Evolutionary conservation across 2,329 filamentous ascomycete genomes (phyloP).

Genomic region (Cytospora mali): DNA sequence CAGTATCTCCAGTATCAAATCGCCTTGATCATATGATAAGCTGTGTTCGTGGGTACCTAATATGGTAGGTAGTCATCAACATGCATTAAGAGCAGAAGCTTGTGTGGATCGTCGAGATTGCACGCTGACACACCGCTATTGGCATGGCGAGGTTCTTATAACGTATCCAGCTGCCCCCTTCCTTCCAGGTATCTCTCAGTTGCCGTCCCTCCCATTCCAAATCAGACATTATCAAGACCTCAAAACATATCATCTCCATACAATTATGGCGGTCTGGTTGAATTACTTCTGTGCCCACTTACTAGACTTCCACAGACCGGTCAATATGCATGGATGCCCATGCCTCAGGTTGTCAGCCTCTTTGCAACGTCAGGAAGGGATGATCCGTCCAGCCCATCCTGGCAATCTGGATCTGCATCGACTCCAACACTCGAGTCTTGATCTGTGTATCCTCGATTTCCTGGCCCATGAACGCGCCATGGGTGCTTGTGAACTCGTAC

Average conservation of each 20-base stretch:
- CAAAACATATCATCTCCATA: not conserved
- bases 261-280: not conserved
- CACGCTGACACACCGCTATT: too few relatives aligned
- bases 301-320: not conserved
- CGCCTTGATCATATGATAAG: too few relatives aligned
- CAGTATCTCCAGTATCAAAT: not conserved
- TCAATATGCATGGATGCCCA: not conserved
- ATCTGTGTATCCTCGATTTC: constrained; percentile 62
- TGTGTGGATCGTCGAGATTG: too few relatives aligned
- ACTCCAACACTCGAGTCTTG: constrained; percentile 69
- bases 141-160: too few relatives aligned
- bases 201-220: not conserved
- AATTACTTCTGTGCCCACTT: not conserved
- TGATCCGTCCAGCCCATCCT: constrained; percentile 51
- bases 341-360: not conserved
- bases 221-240: not conserved
- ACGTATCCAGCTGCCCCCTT: too few relatives aligned
- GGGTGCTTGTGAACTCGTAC: constrained; percentile 65
- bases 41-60: too few relatives aligned
- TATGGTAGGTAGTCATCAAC: too few relatives aligned
- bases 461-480: constrained; percentile 66
- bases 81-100: too few relatives aligned
- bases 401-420: constrained; percentile 72
- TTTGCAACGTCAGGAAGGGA: constrained; percentile 38
- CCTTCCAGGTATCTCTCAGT: too few relatives aligned